Evolutionary conservation across 495 filamentous ascomycete genomes (phyloP).

Genomic region (Cercophora samala): DNA sequence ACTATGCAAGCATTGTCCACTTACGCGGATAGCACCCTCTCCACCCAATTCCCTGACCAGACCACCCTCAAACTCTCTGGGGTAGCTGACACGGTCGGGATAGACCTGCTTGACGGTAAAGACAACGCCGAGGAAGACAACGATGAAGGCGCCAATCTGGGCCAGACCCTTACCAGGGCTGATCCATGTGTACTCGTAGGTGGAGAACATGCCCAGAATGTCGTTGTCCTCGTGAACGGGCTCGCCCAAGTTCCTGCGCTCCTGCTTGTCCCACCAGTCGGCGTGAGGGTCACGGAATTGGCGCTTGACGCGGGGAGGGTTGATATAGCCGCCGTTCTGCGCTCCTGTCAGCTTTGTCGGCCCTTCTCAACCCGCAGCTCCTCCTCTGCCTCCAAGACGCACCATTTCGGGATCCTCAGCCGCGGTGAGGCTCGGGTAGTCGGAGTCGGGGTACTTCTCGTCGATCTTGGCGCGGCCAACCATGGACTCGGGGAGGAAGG

Average conservation of each 20-base stretch:
- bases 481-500: conserved; percentile 45
- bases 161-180: conserved; percentile 66
- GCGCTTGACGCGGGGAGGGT: conserved; percentile 79
- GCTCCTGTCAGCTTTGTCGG: conserved; percentile 29
- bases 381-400: conserved; percentile 18
- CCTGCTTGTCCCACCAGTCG: conserved; percentile 97
- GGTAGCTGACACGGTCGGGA: conserved; percentile 78
- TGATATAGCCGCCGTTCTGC: conserved; percentile 90
- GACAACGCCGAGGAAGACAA: conserved; percentile 63
- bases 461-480: conserved; percentile 41
- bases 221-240: conserved; percentile 97
- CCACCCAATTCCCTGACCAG: conserved; percentile 86
- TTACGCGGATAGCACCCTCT: conserved; percentile 46
- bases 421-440: conserved; percentile 56
- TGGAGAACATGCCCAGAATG: conserved; percentile 84
- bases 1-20: conserved; percentile 18
- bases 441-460: conserved; percentile 46
- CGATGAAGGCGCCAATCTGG: conserved; percentile 73
- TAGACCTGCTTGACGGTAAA: conserved; percentile 70
- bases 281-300: conserved; percentile 87
- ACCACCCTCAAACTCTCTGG: conserved; percentile 77
- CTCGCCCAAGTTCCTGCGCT: conserved; percentile 93
- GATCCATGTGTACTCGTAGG: conserved; percentile 85
- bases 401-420: conserved; percentile 78
- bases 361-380: conserved; percentile 10